Evolutionary conservation across 1,284 basidiomycete species (phyloP), one percentile per base, ranked within the genome.

Genomic region (Trichosporon ovoides): DNA sequence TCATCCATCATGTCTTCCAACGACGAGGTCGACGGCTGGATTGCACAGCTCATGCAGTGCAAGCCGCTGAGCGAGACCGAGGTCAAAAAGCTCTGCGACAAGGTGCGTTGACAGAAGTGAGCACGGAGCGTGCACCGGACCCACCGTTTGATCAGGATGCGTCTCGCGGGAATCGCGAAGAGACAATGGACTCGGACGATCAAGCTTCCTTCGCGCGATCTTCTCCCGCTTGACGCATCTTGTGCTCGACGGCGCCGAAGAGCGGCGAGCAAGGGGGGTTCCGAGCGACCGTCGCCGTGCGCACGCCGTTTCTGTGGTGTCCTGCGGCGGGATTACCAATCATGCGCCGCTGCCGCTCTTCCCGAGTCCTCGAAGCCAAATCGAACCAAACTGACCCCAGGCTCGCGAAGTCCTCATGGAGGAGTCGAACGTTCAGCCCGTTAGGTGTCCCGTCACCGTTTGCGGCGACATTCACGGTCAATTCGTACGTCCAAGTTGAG

Each of bases 381-480:
- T 22, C 2, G 13, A 5, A n/a, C 14, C 19, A 11, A n/a, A 24
- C 61, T 63, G 19, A 63, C 56, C 14, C 31, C 75, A 96, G 94
- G 93, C 95, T 57, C 85, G 94, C 73, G 94, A 98, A 81, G 94
- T 98, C 68, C 79, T 98, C 75, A 93, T 97, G 85, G 92, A 94
- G 74, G 92, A 97, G 80, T 93, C 90, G 24, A 97, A 97, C 76
- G 93, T 97, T 4, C 95, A 98, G 80, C 93, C 94, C 38, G 95
- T 98, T 58, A 84, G 91, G 77, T 98, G 95, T 81, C 95, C 92
- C 50, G 92, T 97, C 66, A 97, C 92, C 40, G 92, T 97, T 58
- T 97, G 93, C 74, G 92, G 92, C 66, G 95, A 98, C 80, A 98
- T 98, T 66, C 95, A 98, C 79, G 95, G 95, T 61, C 95, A 99